A percentile compares a stretch with the other conserved stretches of the same genome.
phyloP scores from a whole-genome alignment of 2,329 filamentous ascomycete species.

The Sarocladiaceae sp. region DNA sequence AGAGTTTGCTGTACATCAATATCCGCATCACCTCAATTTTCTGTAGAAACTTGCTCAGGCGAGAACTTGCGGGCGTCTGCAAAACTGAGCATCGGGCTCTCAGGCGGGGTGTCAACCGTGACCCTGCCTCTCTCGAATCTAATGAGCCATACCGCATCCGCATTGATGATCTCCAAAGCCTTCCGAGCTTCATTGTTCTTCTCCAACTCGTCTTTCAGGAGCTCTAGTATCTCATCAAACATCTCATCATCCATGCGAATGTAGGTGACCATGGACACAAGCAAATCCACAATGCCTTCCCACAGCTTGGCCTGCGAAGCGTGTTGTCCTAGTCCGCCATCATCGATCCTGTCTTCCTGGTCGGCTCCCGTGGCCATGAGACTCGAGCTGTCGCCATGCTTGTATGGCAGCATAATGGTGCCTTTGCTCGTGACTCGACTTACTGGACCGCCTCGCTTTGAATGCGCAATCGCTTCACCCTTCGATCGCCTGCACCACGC shows the following conservation, averaged over 20 bases:
- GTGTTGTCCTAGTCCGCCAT: conserved; percentile 49
- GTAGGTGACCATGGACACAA: conserved; percentile 57
- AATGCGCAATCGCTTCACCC: background rate
- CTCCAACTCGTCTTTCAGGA: conserved; percentile 51
- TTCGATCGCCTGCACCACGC: conserved; percentile 39
- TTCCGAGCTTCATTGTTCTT: conserved; percentile 43
- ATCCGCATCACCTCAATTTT: background rate
- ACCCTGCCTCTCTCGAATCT: conserved; percentile 44
- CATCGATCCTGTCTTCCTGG: background rate
- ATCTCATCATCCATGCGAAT: conserved; percentile 63
- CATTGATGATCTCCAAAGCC: conserved; percentile 61
- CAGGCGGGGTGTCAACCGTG: conserved; percentile 31
- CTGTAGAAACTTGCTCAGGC: background rate
- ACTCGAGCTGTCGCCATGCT: background rate
- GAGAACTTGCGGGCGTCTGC: conserved; percentile 19
- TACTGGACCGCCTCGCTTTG: conserved; percentile 10
- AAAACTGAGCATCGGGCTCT: conserved; percentile 39
- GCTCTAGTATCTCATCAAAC: conserved; percentile 66
- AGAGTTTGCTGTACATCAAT: background rate
- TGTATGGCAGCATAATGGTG: conserved; percentile 22
- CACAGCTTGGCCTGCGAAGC: conserved; percentile 60
- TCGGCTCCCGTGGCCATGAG: background rate
- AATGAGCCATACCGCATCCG: conserved; percentile 73
- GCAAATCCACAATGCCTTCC: conserved; percentile 55
- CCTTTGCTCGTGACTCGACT: conserved; percentile 12